Evolutionary conservation across 1,284 basidiomycete genomes (phyloP).

Genomic region (Caloboletus firmus): DNA sequence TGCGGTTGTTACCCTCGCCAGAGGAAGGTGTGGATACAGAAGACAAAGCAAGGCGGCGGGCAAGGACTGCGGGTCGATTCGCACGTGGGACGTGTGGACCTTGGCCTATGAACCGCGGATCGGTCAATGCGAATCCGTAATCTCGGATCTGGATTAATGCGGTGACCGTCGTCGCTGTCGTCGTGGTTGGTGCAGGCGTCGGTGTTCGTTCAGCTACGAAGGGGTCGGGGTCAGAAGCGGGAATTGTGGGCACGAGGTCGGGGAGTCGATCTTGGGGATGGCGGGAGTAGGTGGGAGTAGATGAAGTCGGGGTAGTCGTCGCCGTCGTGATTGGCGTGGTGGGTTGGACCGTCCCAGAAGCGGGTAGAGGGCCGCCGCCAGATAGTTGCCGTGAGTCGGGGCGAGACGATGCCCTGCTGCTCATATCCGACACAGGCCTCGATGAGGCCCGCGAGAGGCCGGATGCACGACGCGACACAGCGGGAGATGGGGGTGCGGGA

Average conservation of each 20-base stretch:
- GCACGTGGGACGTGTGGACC: constrained; percentile 54
- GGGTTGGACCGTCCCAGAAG: constrained; percentile 1
- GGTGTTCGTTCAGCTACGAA: not conserved
- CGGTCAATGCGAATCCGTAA: constrained; percentile 53
- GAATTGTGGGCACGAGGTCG: not conserved
- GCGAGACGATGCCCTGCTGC: constrained; percentile 17
- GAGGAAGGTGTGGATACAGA: constrained; percentile 18
- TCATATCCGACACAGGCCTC: constrained; percentile 21
- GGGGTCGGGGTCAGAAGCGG: not conserved
- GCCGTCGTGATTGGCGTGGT: constrained; percentile 2
- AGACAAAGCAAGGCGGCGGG: constrained; percentile 40
- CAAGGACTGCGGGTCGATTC: constrained; percentile 44
- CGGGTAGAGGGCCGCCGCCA: not conserved
- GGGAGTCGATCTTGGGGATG: constrained; percentile 1
- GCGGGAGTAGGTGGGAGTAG: not conserved
- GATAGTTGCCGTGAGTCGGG: constrained; percentile 15
- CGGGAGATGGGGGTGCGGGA: constrained; percentile 66
- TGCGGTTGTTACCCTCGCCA: constrained; percentile 5
- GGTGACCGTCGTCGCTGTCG: constrained; percentile 1
- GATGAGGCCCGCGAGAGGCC: constrained; percentile 35
- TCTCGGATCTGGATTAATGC: constrained; percentile 57
- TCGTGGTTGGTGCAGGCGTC: not conserved
- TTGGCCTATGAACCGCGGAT: constrained; percentile 54
- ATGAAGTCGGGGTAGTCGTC: not conserved
- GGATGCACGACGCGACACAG: constrained; percentile 55